Conservation (phyloP, 495 filamentous ascomycete genomes). For the Thozetella sp. region DNA sequence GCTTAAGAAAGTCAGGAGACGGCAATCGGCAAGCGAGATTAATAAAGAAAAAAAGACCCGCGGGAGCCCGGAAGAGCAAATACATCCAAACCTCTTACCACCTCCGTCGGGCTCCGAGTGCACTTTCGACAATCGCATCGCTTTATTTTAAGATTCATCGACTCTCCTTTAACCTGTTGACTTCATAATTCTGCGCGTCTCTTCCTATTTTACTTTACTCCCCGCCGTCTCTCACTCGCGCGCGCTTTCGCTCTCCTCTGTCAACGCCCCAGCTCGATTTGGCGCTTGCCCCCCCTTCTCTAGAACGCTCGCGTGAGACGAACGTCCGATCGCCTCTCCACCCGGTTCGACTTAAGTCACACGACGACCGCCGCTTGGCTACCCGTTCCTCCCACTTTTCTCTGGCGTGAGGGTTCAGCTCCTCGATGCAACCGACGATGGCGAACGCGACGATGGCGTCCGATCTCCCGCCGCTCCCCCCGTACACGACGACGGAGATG, state of each 20-base stretch:
- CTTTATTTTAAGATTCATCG: not conserved
- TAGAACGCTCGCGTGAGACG: too few relatives aligned
- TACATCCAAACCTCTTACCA: not conserved
- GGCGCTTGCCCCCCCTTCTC: not conserved
- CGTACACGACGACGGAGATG: slow-evolving; percentile 67
- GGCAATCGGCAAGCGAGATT: slow-evolving; percentile 14
- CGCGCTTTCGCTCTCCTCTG: not conserved
- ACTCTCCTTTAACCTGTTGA: not conserved
- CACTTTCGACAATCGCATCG: not conserved
- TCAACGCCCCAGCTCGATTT: too few relatives aligned
- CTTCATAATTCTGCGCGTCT: not conserved
- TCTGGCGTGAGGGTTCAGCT: too few relatives aligned
- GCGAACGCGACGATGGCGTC: slow-evolving; percentile 40
- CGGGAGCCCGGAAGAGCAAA: not conserved
- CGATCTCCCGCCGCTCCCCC: slow-evolving; percentile 75
- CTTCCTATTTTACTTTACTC: not conserved
- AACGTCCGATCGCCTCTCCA: slow-evolving; percentile 1
- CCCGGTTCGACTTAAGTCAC: too few relatives aligned
- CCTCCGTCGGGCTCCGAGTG: not conserved
- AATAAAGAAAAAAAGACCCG: slow-evolving; percentile 7
- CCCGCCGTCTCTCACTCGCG: too few relatives aligned
- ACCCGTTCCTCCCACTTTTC: too few relatives aligned
- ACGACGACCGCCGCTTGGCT: too few relatives aligned
- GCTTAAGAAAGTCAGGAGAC: slow-evolving; percentile 9
- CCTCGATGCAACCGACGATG: too few relatives aligned